These are phyloP conservation scores for Carpinus fangiana DNA, from an alignment of 306 rosid species.

Conservation along the genomic window DNA sequence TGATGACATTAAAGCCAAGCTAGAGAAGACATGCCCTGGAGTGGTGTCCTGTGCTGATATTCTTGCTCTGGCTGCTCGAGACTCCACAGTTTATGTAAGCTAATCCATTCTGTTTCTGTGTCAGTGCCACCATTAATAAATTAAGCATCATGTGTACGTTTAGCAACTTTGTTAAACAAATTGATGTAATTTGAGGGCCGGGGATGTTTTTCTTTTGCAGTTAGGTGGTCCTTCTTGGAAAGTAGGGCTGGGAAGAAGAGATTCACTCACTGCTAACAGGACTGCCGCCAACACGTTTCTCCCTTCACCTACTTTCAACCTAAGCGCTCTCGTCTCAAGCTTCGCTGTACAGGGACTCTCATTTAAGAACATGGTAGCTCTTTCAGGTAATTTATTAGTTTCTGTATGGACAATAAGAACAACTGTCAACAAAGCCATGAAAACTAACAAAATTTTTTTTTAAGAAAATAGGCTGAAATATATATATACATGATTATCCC, in stretches of 20 bases:
- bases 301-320: constrained; percentile 35
- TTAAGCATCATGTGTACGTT: background rate
- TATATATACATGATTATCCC: background rate
- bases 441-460: too few relatives aligned
- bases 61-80: constrained; percentile 57
- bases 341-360: constrained; percentile 52
- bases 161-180: background rate
- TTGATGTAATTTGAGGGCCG: background rate
- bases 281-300: constrained; percentile 43
- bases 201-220: constrained; percentile 25
- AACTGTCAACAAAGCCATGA: background rate
- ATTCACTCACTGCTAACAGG: constrained; percentile 55
- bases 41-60: constrained; percentile 73
- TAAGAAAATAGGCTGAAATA: too few relatives aligned
- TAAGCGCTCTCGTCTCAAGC: constrained; percentile 30
- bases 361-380: constrained; percentile 50
- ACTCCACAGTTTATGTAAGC: constrained; percentile 50
- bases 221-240: constrained; percentile 66
- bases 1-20: constrained; percentile 45
- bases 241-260: constrained; percentile 61
- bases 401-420: background rate
- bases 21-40: constrained; percentile 57
- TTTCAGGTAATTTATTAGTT: constrained; percentile 39
- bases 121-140: background rate
- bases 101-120: too few relatives aligned